These are phyloP conservation scores for Mycena sp. DNA, from an alignment of 1,284 basidiomycete genomes.

Conservation along the genomic window DNA sequence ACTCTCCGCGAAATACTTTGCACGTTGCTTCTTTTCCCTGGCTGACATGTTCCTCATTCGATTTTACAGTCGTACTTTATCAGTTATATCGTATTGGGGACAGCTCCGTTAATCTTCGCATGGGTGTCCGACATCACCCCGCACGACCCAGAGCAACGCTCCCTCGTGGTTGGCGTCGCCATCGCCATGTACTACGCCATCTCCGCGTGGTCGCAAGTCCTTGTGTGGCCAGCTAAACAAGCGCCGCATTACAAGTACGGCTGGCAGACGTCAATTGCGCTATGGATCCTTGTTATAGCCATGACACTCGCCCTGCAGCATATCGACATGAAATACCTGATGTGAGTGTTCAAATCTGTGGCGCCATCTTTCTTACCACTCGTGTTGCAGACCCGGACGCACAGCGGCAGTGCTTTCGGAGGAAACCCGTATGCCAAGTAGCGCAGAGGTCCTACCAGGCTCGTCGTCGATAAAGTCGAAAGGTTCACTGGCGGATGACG, in stretches of 20 bases:
- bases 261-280: constrained; percentile 24
- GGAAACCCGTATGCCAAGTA: too few species aligned
- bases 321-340: constrained; percentile 19
- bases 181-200: constrained; percentile 28
- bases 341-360: too few species aligned
- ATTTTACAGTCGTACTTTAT: constrained; percentile 26
- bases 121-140: constrained; percentile 31
- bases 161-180: constrained; percentile 27
- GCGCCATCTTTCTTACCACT: too few species aligned
- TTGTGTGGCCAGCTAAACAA: constrained; percentile 25
- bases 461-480: too few species aligned
- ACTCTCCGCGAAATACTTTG: constrained; percentile 27
- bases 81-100: constrained; percentile 25
- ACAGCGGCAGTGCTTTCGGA: too few species aligned
- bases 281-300: constrained; percentile 23
- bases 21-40: not conserved
- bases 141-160: constrained; percentile 29
- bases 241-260: constrained; percentile 23
- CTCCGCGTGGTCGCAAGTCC: constrained; percentile 26
- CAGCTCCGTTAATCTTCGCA: constrained; percentile 27
- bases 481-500: too few species aligned
- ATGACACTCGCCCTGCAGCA: constrained; percentile 18
- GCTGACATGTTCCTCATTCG: not conserved
- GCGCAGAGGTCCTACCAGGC: too few species aligned
- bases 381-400: too few species aligned